Base-by-base conservation (phyloP, 1,284 basidiomycete species). In the Ustilago esculenta region DNA sequence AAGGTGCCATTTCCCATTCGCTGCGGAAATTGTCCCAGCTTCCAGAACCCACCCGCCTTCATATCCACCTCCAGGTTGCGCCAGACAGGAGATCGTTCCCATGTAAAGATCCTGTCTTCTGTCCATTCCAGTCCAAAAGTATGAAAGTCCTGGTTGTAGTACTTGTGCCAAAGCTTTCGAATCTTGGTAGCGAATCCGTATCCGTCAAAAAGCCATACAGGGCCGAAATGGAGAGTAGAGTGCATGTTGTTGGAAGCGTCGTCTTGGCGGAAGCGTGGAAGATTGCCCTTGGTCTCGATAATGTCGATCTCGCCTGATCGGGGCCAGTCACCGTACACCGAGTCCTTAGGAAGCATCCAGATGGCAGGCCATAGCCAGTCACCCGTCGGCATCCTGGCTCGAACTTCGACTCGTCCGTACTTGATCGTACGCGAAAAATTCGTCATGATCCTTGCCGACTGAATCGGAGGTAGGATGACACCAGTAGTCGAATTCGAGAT, bases 41-140 rank as follows among this genome's bases (percentile, higher is more conserved):
- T 80, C 86, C 90, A 94, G 84, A 94, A 93, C 23, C 35, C 43
- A 8, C 36, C 87, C 86, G 21, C 24, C 87, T 45, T 83, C 83
- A 39, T 25, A 10, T 25, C 9, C 9, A 90, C 77, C 47, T 87
- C 84, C 58, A 90, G 85, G 83, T 90, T 86, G 77, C 87, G 85
- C 75, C 87, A 86, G 25, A 92, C 85, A 29, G 90, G 87, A 20
- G 87, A 87, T 82, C 91, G 90, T 80, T 89, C 85, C 46, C 83
- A 84, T 2, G 83, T 84, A 76, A 76, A 89, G 86, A 94, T 84
- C 83, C 90, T 92, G 27, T 87, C 82, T 53, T 88, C 85, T 39
- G 87, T 88, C 92, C 92, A 94, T 82, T 93, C 91, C 42, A 94
- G 82, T 20, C 86, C 85, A 76, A 89, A 93, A 4, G 88, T 91